phyloP scores from a whole-genome alignment of 176 grass and related monocot species.

The Triticum monococcum region DNA sequence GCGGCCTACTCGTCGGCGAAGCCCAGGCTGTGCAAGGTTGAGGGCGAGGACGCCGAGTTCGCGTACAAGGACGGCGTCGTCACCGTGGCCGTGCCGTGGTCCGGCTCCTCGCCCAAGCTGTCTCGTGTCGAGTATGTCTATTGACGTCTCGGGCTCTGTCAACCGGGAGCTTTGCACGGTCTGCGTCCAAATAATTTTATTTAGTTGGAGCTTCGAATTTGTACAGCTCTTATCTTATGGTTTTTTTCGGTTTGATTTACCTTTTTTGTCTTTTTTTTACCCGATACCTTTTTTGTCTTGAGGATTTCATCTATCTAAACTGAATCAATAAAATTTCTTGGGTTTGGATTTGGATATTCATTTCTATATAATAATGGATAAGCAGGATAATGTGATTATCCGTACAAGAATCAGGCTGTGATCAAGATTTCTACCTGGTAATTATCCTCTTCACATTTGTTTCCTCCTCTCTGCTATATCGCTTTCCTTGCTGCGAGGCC shows the following conservation, averaged over 20 bases:
- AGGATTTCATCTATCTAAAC: background rate
- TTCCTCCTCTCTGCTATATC: background rate
- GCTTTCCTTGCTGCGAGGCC: background rate
- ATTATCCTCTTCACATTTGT: background rate
- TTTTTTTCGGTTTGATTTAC: background rate
- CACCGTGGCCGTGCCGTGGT: constrained; percentile 65
- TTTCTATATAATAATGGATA: no score
- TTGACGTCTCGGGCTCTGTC: background rate
- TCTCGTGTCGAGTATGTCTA: constrained; percentile 62
- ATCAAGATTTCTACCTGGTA: no score
- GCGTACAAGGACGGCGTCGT: constrained; percentile 52
- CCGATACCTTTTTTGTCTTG: no score
- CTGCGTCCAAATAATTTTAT: background rate
- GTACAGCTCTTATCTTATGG: background rate
- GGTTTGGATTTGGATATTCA: background rate
- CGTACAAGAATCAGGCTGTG: no score
- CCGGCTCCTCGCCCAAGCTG: constrained; percentile 58
- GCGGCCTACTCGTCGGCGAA: constrained; percentile 61
- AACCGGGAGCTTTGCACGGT: background rate
- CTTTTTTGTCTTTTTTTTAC: no score
- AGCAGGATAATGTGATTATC: background rate
- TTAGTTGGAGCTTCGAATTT: background rate
- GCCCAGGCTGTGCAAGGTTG: constrained; percentile 56
- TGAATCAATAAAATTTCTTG: background rate
- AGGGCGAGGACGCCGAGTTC: constrained; percentile 51